Evolutionary conservation across 192 early-diverging fungal genomes (phyloP).

Genomic region (Allomyces javanicus): DNA sequence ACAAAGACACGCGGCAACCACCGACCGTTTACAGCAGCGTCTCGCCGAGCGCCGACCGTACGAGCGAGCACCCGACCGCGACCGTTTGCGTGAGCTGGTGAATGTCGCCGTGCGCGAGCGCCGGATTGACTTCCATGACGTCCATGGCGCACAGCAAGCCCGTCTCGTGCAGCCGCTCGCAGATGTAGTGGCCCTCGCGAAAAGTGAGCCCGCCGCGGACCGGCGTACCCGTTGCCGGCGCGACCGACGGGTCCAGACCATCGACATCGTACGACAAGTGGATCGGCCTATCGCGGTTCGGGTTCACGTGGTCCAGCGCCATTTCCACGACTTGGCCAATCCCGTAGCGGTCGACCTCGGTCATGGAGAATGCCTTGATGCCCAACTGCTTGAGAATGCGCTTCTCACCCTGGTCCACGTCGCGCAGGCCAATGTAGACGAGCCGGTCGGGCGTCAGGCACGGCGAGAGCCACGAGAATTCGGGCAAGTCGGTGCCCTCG

Average conservation of each 20-base stretch:
- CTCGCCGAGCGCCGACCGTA: conserved; percentile 68
- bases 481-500: conserved; percentile 28
- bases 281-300: conserved; percentile 45
- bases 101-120: conserved; percentile 51
- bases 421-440: conserved; percentile 90
- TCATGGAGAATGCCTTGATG: conserved; percentile 92
- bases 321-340: conserved; percentile 83
- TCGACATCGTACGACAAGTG: conserved; percentile 91
- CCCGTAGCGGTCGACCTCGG: conserved; percentile 83
- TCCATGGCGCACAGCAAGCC: conserved; percentile 75
- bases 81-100: conserved; percentile 53
- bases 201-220: conserved; percentile 18
- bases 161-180: conserved; percentile 74
- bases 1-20: too few relatives aligned
- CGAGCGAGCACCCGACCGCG: conserved; percentile 73
- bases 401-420: conserved; percentile 80
- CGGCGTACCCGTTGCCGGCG: conserved; percentile 46
- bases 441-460: conserved; percentile 52
- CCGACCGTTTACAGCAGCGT: conserved; percentile 32
- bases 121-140: conserved; percentile 88
- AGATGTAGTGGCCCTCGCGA: conserved; percentile 93
- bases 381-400: conserved; percentile 53
- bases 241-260: conserved; percentile 81
- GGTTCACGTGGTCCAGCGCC: conserved; percentile 75
- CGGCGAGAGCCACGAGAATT: conserved; percentile 63